Conservation (phyloP, 495 filamentous ascomycete genomes). For the Trichoderma orchidacearum region DNA sequence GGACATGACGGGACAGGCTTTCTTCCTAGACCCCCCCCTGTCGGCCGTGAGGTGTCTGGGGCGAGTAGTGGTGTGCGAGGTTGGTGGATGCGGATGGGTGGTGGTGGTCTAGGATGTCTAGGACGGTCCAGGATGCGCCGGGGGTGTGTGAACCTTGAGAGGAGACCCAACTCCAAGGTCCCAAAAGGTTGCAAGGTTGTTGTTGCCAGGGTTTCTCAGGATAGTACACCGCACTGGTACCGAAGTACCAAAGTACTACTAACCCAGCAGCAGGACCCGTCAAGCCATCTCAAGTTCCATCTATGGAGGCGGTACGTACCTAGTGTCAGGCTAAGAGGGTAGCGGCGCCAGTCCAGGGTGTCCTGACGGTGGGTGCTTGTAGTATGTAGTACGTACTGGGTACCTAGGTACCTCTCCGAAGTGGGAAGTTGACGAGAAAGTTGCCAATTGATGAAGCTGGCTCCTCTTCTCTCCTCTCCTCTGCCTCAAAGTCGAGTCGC, state of each 20-base stretch:
- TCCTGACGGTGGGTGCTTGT: no score
- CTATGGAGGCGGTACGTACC: background rate
- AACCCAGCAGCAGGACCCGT: background rate
- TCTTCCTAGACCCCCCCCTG: background rate
- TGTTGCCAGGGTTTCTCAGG: no score
- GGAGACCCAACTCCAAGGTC: background rate
- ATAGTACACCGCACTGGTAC: no score
- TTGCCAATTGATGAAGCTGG: background rate
- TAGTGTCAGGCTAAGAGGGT: background rate
- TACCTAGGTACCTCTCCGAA: background rate
- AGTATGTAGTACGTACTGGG: no score
- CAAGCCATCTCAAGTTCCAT: background rate
- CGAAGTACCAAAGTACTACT: no score
- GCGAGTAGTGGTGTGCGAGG: background rate
- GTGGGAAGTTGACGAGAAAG: background rate
- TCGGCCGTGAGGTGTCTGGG: background rate
- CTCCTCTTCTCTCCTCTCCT: no score
- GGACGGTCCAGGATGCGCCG: background rate
- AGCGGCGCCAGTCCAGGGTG: background rate
- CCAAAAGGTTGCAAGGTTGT: background rate
- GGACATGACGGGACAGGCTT: slow-evolving; percentile 1
- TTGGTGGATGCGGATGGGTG: no score
- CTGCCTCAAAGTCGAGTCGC: background rate
- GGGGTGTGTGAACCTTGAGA: background rate
- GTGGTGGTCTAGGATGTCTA: background rate